Base-by-base conservation (phyloP, 139 green algal species). In the Tetradesmus obliquus region DNA sequence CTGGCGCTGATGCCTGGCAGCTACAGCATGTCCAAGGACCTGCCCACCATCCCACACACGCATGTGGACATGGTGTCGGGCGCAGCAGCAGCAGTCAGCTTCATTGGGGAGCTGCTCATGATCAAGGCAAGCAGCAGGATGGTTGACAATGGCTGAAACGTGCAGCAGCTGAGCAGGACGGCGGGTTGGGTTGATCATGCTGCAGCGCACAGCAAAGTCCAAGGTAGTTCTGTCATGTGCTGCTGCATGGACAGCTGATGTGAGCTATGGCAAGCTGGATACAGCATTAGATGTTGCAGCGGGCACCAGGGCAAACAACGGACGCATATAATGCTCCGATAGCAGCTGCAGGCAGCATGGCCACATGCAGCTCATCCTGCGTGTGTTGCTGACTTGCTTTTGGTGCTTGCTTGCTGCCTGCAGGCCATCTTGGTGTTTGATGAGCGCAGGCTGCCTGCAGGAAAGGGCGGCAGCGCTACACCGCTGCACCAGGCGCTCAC, bases 81-180 rank as follows among this genome's bases (percentile, higher is more conserved):
- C 2, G 88, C 92, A 53, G 92, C 92, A 13, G 94, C 92, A 10
- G 87, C 66, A 5, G 82, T 88, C 0, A 86, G 69, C 53, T 93
- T 95, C 51, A 93, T 94, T 55, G 90, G 86, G 0, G 79, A 93
- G 87, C 57, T 95, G 3, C 94, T 95, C 84, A 85, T 94, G 80
- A 60, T 94, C 24, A 94, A 95, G 81, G 92, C 87, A 66, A 84
- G 55, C 88, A 84, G 4, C 24, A 20, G 17, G n/a, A 82, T 57
- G 69, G 62, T 8, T 8, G 13, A 71, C 55, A n/a, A 2, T 5
- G 32, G 20, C 62, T 76, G 84, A 13, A 66, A 20, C 5, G 12
- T n/a, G 90, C 53, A 86, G 89, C 32, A 20, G 55, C 60, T 71
- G 7, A 19, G 60, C 15, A 19, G 60, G 2, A 10, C 8, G 8